Conservation (phyloP, 129 eudicot genomes). For the Daucus carota region DH1_v3.0 NC_030386.2:36227501-36228000, state of each 20-base stretch:
- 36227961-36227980: constrained; percentile 64
- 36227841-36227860: constrained; percentile 52
- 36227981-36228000: constrained; percentile 73
- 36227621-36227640: constrained; percentile 2
- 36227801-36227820: constrained; percentile 12
- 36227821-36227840: constrained; percentile 39
- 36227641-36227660: background rate
- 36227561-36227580: background rate
- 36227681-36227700: background rate
- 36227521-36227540: too few species aligned
- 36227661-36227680: background rate
- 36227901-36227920: constrained; percentile 93
- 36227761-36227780: constrained; percentile 67
- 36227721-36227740: background rate
- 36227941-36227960: constrained; percentile 72
- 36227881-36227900: constrained; percentile 65
- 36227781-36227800: constrained; percentile 32
- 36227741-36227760: background rate
- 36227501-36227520: too few species aligned
- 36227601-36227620: background rate
- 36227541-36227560: background rate
- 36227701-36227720: background rate
- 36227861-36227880: constrained; percentile 68
- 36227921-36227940: constrained; percentile 57
- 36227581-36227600: background rate